Conservation (phyloP, 2,329 filamentous ascomycete genomes). For the Corinectria fuckeliana region DNA sequence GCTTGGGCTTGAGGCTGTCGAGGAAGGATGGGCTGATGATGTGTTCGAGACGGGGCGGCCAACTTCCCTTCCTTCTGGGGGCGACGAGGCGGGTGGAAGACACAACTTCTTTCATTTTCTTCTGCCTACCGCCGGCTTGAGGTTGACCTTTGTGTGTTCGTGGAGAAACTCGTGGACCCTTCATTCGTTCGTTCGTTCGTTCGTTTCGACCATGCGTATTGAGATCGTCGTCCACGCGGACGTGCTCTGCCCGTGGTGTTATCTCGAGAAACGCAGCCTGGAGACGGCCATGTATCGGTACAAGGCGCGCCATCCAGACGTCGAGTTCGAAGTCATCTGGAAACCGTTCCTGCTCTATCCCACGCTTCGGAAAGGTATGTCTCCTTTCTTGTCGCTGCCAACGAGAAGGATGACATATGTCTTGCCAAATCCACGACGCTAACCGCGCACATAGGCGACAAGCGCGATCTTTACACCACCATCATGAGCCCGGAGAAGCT, state of each 20-base stretch:
- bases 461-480: slow-evolving; percentile 45
- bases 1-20: background rate
- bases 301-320: slow-evolving; percentile 47
- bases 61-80: too few species aligned
- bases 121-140: background rate
- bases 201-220: slow-evolving; percentile 27
- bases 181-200: background rate
- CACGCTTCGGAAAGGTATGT: slow-evolving; percentile 37
- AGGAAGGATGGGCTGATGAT: background rate
- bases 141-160: slow-evolving; percentile 14
- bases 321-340: slow-evolving; percentile 55
- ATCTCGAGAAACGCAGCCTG: slow-evolving; percentile 55
- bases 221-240: slow-evolving; percentile 56
- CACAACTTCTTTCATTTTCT: background rate
- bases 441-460: slow-evolving; percentile 39
- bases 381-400: background rate
- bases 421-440: background rate
- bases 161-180: background rate
- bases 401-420: background rate
- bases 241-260: slow-evolving; percentile 60
- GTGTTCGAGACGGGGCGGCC: too few species aligned
- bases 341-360: slow-evolving; percentile 56
- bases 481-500: slow-evolving; percentile 38
- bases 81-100: background rate
- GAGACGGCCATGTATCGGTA: slow-evolving; percentile 53